These are phyloP conservation scores for Ambrosia trifida DNA, from an alignment of 129 eudicot species.

Conservation along the genomic window DNA sequence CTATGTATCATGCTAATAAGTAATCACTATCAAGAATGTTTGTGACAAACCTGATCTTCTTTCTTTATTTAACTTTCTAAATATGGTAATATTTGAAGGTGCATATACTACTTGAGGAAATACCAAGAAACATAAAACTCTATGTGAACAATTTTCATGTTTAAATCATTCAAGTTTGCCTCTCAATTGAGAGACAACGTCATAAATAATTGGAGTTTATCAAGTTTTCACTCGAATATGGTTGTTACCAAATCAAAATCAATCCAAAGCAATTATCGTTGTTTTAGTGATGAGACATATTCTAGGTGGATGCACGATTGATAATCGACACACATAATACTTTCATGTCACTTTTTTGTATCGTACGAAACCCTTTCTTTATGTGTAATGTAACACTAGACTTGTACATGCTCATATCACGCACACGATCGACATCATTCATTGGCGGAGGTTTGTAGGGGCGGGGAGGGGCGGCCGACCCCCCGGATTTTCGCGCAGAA, in stretches of 20 bases:
- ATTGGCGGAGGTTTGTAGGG: too few relatives aligned
- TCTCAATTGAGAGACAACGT: conserved; percentile 19
- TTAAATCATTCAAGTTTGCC: conserved; percentile 23
- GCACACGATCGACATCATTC: too few relatives aligned
- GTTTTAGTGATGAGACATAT: conserved; percentile 17
- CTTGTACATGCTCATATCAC: too few relatives aligned
- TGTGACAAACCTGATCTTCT: background rate
- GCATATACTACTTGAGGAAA: conserved; percentile 23
- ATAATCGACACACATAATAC: background rate
- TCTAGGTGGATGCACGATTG: conserved; percentile 17
- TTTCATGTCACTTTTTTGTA: background rate
- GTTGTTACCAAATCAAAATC: conserved; percentile 19
- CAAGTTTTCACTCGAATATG: background rate
- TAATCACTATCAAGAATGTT: background rate
- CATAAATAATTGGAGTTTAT: conserved; percentile 6
- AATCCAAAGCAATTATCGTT: background rate
- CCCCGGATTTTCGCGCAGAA: too few relatives aligned
- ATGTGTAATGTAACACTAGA: too few relatives aligned
- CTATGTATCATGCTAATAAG: background rate
- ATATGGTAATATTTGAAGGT: conserved; percentile 17
- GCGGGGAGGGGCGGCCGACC: too few relatives aligned
- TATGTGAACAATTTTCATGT: conserved; percentile 2
- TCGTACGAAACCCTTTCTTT: too few relatives aligned
- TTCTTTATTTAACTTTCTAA: conserved; percentile 16
- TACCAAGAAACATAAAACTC: conserved; percentile 32